These are phyloP conservation scores for Scleroderma citrinum DNA, from an alignment of 768 basidiomycete species.

Conservation along the genomic window DNA sequence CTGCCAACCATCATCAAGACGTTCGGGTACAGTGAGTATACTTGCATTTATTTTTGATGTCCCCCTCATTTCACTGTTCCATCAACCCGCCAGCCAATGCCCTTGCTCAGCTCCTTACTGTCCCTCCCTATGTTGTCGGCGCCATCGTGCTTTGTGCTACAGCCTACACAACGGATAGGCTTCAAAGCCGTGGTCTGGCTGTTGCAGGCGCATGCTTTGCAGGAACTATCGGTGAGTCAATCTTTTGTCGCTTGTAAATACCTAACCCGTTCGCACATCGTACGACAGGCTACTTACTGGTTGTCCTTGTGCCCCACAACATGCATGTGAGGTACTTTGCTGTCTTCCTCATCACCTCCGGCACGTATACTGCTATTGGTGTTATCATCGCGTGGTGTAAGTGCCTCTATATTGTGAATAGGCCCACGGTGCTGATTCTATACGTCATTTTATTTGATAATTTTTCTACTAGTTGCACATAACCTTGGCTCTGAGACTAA, in stretches of 20 bases:
- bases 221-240: constrained; percentile 19
- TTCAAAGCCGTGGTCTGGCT: constrained; percentile 51
- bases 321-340: constrained; percentile 69
- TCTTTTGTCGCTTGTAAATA: constrained; percentile 34
- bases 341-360: constrained; percentile 69
- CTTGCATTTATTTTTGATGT: not conserved
- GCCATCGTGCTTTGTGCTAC: constrained; percentile 55
- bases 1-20: constrained; percentile 76
- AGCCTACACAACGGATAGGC: constrained; percentile 58
- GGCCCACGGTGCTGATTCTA: not conserved
- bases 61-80: not conserved
- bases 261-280: too few relatives aligned
- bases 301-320: constrained; percentile 47
- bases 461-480: constrained; percentile 69
- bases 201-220: constrained; percentile 26
- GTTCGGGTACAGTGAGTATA: constrained; percentile 59
- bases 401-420: constrained; percentile 16
- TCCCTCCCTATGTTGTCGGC: constrained; percentile 75
- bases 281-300: constrained; percentile 61
- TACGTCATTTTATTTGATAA: too few relatives aligned
- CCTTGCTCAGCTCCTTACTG: constrained; percentile 65
- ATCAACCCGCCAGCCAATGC: constrained; percentile 44
- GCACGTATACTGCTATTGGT: constrained; percentile 80
- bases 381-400: constrained; percentile 73
- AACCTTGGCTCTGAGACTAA: constrained; percentile 77